Evolutionary conservation across 345 rosid genomes (phyloP).

Genomic region (Eucalyptus victrix): DNA sequence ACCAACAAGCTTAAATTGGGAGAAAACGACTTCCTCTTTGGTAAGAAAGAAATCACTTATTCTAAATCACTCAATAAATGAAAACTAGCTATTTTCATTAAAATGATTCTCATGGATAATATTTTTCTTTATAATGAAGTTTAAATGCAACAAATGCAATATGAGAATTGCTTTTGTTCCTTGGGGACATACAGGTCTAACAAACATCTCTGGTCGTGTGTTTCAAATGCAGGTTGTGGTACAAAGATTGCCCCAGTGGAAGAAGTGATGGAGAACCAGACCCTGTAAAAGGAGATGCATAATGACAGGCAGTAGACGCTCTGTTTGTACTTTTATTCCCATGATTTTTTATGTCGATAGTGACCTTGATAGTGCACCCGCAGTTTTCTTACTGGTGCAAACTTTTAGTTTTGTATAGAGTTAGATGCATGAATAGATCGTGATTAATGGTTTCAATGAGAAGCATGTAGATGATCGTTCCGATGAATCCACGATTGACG

Average conservation of each 20-base stretch:
- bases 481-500: not conserved
- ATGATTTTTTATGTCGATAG: not conserved
- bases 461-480: not conserved
- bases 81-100: not conserved
- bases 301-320: not conserved
- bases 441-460: not conserved
- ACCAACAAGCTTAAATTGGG: not conserved
- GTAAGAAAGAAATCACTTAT: not conserved
- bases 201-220: not conserved
- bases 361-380: not conserved
- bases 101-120: not conserved
- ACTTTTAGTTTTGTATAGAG: not conserved
- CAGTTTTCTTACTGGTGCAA: not conserved
- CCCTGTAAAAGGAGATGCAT: not conserved
- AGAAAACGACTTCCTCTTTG: not conserved
- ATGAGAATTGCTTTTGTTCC: not conserved
- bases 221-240: conserved; percentile 51
- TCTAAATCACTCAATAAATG: not conserved
- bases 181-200: not conserved
- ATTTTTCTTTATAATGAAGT: not conserved
- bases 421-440: not conserved
- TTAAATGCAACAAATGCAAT: not conserved
- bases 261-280: conserved; percentile 28
- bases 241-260: conserved; percentile 87
- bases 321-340: not conserved